A percentile compares a stretch with the other conserved stretches of the same genome.
Evolutionary conservation across 345 rosid genomes (phyloP).

Genomic region (Chamaenerion angustifolium): DNA sequence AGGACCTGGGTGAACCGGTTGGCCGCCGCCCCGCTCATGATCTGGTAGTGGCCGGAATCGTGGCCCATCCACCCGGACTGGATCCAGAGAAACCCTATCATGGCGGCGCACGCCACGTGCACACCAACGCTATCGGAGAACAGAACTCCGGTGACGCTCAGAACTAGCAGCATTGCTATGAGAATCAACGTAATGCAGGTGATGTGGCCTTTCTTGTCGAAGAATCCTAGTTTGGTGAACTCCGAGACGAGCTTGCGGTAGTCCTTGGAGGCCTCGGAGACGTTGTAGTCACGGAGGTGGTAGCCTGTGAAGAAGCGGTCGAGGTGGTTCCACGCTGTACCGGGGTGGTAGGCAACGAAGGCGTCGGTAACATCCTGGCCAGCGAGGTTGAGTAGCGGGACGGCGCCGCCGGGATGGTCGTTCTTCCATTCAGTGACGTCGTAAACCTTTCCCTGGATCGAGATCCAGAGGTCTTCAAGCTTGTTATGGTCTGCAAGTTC

Average conservation of each 20-base stretch:
- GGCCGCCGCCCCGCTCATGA: conserved; percentile 17
- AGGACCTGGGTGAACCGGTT: conserved; percentile 40
- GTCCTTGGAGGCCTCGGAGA: conserved; percentile 70
- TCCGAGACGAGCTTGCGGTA: conserved; percentile 46
- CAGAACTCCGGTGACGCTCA: conserved; percentile 50
- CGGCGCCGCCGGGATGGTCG: conserved; percentile 72
- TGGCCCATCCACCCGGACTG: conserved; percentile 75
- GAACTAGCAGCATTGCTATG: conserved; percentile 33
- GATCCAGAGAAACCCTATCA: conserved; percentile 76
- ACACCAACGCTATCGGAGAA: conserved; percentile 40
- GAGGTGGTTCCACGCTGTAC: conserved; percentile 62
- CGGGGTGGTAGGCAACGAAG: conserved; percentile 83
- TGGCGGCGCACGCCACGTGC: conserved; percentile 39
- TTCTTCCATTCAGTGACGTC: conserved; percentile 59
- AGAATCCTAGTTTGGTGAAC: conserved; percentile 52
- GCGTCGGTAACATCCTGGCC: conserved; percentile 96
- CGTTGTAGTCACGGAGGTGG: conserved; percentile 44
- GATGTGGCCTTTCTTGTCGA: conserved; percentile 66
- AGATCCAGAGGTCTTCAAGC: conserved; percentile 78
- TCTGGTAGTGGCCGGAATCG: conserved; percentile 56
- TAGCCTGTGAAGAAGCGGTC: conserved; percentile 54
- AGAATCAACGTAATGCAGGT: conserved; percentile 24
- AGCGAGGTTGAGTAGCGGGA: conserved; percentile 51
- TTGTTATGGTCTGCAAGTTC: conserved; percentile 50
- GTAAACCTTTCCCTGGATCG: conserved; percentile 80